Base-by-base conservation (phyloP, 164 flowering plant genomes). In the Taxillus chinensis region DNA sequence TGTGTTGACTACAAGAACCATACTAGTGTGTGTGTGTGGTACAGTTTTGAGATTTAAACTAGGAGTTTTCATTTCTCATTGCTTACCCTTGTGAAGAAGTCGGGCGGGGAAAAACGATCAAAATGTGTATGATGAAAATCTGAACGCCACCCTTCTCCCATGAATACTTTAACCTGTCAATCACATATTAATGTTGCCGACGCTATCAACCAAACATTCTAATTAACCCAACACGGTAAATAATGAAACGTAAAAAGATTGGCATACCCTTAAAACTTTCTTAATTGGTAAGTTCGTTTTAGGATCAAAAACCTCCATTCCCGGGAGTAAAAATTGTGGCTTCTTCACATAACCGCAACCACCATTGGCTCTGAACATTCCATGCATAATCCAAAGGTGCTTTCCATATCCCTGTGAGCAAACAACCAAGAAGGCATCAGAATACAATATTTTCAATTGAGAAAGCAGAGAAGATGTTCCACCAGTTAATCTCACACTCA, bases 61-160 rank as follows among this genome's bases (percentile, higher is more conserved):
- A 0, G 2, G 27, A 27, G 27, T 27, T 27, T 27, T 27, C 27
- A 27, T 27, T 27, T 27, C 2, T 27, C 27, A 27, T 27, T 27
- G 10, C n/a, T 39, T 39, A 57, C 60, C 60, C 16, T 57, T 11
- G 42, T 39, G 39, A 39, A 57, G 45, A 57, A 57, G 2, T 57
- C 60, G 3, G 60, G 60, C 10, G 60, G 60, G 5, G 60, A 57
- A 41, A 39, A 57, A 10, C 7, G 13, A 41, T 57, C 60, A 12
- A 57, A 57, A 39, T 57, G 60, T 9, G 60, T 57, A 6, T 8
- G 41, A 9, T 6, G 7, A 41, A 57, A 57, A 7, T 57, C 60
- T 13, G 17, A 37, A 41, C 42, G 60, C 60, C 60, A 57, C 60
- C 60, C 60, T 39, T 57, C 60, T 15, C 60, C 60, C 60, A 57